phyloP scores from a whole-genome alignment of 768 basidiomycete species.

The Xerocomellus intermedius region DNA sequence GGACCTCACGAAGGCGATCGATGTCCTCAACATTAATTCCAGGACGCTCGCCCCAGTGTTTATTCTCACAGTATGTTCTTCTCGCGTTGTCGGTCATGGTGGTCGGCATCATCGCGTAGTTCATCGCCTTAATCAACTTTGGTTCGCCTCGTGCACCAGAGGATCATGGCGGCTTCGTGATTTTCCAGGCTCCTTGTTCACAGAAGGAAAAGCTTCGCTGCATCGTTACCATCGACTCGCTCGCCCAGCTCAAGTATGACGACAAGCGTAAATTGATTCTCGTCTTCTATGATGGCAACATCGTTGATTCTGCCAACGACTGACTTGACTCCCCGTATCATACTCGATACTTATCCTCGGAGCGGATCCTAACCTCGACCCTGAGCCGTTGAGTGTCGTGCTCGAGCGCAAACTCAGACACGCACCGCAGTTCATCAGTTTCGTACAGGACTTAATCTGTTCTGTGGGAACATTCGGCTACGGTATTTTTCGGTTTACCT shows the following conservation, averaged over 20 bases:
- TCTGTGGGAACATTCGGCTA: too few relatives aligned
- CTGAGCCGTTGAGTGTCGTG: slow-evolving; percentile 91
- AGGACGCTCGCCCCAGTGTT: slow-evolving; percentile 80
- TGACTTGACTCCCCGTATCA: slow-evolving; percentile 93
- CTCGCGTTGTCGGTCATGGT: slow-evolving; percentile 87
- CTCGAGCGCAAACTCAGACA: too few relatives aligned
- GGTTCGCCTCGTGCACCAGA: slow-evolving; percentile 78
- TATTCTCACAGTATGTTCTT: slow-evolving; percentile 88
- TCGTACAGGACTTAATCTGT: too few relatives aligned
- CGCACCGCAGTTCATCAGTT: too few relatives aligned
- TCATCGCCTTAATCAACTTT: slow-evolving; percentile 88
- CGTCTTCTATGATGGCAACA: slow-evolving; percentile 60
- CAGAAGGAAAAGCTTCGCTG: slow-evolving; percentile 87
- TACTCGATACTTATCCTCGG: slow-evolving; percentile 98
- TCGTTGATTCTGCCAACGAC: slow-evolving; percentile 96
- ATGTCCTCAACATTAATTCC: slow-evolving; percentile 58
- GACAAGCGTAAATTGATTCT: slow-evolving; percentile 90
- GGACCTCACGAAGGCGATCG: too few relatives aligned
- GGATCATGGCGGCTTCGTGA: slow-evolving; percentile 95
- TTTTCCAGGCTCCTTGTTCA: slow-evolving; percentile 98
- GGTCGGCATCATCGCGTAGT: slow-evolving; percentile 93
- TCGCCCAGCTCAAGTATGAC: slow-evolving; percentile 93
- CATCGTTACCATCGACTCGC: slow-evolving; percentile 88
- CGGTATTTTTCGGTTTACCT: too few relatives aligned
- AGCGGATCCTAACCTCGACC: slow-evolving; percentile 87